Evolutionary conservation across 768 basidiomycete species (phyloP).

Genomic region (Phlebiopsis gigantea): DNA sequence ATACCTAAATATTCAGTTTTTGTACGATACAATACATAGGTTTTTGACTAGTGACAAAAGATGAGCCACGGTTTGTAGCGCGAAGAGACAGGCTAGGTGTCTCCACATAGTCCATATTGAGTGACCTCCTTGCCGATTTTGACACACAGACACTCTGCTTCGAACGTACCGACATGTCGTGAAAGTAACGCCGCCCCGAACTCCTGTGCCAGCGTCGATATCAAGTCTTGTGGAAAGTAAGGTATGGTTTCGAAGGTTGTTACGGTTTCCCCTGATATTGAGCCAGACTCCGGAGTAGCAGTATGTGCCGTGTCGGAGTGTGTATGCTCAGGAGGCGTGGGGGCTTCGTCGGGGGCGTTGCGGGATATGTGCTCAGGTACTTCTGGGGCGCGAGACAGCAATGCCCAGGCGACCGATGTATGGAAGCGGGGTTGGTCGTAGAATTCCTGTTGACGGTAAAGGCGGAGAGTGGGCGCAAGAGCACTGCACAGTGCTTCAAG

Average conservation of each 20-base stretch:
- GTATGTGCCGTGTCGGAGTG: background rate
- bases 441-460: slow-evolving; percentile 71
- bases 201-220: slow-evolving; percentile 44
- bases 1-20: no score
- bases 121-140: slow-evolving; percentile 74
- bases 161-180: slow-evolving; percentile 40
- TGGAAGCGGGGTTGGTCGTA: slow-evolving; percentile 83
- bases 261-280: background rate
- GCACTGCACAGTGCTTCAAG: slow-evolving; percentile 47
- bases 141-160: slow-evolving; percentile 48
- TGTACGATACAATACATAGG: no score
- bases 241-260: slow-evolving; percentile 42
- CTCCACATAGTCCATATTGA: no score
- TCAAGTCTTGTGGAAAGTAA: slow-evolving; percentile 41
- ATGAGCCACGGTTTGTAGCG: no score
- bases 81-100: no score
- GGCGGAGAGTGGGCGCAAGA: slow-evolving; percentile 52
- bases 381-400: slow-evolving; percentile 32
- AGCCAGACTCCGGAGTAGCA: background rate
- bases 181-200: slow-evolving; percentile 39
- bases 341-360: background rate
- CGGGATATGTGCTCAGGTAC: slow-evolving; percentile 20
- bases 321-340: background rate
- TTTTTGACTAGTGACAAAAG: no score
- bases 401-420: slow-evolving; percentile 83